Evolutionary conservation across 495 filamentous ascomycete species (phyloP).

Genomic region (Penicillium waksmanii): DNA sequence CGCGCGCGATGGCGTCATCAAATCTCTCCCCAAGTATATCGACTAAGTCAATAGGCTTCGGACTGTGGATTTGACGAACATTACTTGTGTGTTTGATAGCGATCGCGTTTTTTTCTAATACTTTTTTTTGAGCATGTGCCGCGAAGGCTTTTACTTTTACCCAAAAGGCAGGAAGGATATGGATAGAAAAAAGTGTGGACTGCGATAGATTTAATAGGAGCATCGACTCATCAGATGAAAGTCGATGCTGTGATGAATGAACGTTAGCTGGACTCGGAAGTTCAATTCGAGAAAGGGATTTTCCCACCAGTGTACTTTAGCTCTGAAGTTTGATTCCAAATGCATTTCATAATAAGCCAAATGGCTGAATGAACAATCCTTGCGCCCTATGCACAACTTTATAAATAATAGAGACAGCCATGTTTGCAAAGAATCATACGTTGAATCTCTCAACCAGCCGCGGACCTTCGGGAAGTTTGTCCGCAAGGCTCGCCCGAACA

Average conservation of each 20-base stretch:
- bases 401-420: too few species aligned
- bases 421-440: too few species aligned
- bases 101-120: neutral
- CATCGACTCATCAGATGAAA: neutral
- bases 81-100: conserved; percentile 1
- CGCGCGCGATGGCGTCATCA: conserved; percentile 45
- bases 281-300: neutral
- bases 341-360: neutral
- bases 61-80: neutral
- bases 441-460: neutral
- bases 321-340: neutral
- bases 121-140: conserved; percentile 1
- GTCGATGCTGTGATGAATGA: conserved; percentile 32
- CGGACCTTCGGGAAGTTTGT: neutral
- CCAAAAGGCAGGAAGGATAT: neutral
- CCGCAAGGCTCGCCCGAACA: neutral
- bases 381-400: too few species aligned
- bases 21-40: conserved; percentile 49
- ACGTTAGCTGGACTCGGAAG: neutral
- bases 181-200: conserved; percentile 5
- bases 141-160: neutral
- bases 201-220: conserved; percentile 6
- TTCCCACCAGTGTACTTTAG: conserved; percentile 1
- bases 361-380: too few species aligned
- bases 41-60: conserved; percentile 24